These are phyloP conservation scores for Stephanodiscus minutulus DNA, from an alignment of 108 stramenopile species.

Conservation along the genomic window DNA sequence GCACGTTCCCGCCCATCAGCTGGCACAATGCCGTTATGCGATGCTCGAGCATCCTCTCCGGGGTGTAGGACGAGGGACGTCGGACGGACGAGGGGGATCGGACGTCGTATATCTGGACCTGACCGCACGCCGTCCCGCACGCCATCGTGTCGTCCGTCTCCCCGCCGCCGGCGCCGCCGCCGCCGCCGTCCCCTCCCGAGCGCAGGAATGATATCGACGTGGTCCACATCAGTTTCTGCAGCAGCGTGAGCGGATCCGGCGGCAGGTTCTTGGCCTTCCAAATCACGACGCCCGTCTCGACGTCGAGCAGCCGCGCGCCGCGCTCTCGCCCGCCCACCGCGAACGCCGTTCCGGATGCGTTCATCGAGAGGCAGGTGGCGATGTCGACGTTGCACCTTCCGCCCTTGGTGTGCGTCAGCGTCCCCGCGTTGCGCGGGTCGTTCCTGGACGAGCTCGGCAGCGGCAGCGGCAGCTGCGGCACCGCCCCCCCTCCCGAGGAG, in stretches of 20 bases:
- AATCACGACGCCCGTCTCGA: constrained; percentile 58
- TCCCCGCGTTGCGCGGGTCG: constrained; percentile 10
- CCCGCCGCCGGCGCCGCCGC: constrained; percentile 60
- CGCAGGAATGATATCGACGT: constrained; percentile 60
- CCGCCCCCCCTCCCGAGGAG: no score
- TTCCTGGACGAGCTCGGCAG: constrained; percentile 6
- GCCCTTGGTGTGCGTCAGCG: constrained; percentile 67
- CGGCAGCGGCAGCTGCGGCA: not conserved
- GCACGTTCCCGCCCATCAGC: constrained; percentile 31
- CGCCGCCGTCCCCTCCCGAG: constrained; percentile 55
- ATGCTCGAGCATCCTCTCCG: constrained; percentile 59
- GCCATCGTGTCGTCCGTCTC: constrained; percentile 56
- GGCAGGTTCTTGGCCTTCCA: constrained; percentile 89
- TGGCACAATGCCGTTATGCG: constrained; percentile 74
- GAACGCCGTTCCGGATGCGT: constrained; percentile 34
- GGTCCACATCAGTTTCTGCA: constrained; percentile 84
- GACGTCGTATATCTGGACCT: constrained; percentile 82
- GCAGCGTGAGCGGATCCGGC: constrained; percentile 83
- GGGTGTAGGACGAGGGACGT: constrained; percentile 65
- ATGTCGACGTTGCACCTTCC: constrained; percentile 54
- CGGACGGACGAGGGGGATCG: constrained; percentile 60
- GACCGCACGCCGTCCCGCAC: constrained; percentile 79
- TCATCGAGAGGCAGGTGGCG: constrained; percentile 61
- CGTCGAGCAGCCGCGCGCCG: constrained; percentile 65
- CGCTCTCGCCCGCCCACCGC: constrained; percentile 83